Evolutionary conservation across 1,139 yeast genomes (phyloP).

Genomic region (Casaregolazyma suthepensis): DNA sequence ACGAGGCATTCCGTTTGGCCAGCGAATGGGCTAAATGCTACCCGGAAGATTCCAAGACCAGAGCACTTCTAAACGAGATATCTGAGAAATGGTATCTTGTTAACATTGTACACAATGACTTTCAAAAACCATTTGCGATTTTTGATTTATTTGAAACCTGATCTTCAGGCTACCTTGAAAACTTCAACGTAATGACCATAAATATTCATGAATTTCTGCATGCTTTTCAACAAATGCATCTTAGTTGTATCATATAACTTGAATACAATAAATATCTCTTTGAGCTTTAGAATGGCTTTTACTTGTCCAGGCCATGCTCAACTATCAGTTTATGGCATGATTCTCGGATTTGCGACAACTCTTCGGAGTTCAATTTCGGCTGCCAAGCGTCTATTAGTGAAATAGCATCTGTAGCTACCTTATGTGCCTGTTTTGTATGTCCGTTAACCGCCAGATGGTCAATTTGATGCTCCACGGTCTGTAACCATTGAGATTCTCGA

Average conservation of each 20-base stretch:
- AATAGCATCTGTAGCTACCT: constrained; percentile 17
- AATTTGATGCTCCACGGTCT: constrained; percentile 7
- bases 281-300: neutral
- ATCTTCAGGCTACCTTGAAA: neutral
- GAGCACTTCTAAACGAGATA: constrained; percentile 44
- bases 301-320: constrained; percentile 2
- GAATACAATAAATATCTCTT: constrained; percentile 3
- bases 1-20: constrained; percentile 81
- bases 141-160: constrained; percentile 27
- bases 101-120: constrained; percentile 89
- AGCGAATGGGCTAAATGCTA: constrained; percentile 65
- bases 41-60: constrained; percentile 31
- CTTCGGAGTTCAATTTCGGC: neutral
- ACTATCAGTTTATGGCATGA: constrained; percentile 2
- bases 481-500: constrained; percentile 7
- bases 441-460: constrained; percentile 13
- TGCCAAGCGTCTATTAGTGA: constrained; percentile 17
- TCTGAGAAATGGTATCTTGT: constrained; percentile 65
- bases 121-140: constrained; percentile 32
- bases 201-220: constrained; percentile 6
- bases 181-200: constrained; percentile 7
- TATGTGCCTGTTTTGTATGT: constrained; percentile 15
- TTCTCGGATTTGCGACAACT: constrained; percentile 5
- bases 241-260: neutral
- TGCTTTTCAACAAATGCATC: constrained; percentile 11